Evolutionary conservation across 495 filamentous ascomycete genomes (phyloP).

Genomic region (Penicillium subrubescens): DNA sequence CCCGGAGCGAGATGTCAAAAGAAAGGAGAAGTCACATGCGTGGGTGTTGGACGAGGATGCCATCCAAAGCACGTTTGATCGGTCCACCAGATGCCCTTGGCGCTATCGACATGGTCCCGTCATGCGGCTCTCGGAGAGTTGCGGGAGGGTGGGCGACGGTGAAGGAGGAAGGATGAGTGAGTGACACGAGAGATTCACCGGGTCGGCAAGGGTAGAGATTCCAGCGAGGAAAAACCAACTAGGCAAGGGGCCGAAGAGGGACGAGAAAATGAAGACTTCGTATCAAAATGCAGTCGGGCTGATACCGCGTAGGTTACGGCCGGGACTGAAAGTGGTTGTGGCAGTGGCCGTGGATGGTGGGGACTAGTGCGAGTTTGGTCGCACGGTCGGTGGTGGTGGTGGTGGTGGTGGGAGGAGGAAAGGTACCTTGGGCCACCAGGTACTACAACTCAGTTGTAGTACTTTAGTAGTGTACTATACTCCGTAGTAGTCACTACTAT

Average conservation of each 20-base stretch:
- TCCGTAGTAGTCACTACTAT: background rate
- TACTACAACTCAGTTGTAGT: background rate
- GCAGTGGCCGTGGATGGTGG: background rate
- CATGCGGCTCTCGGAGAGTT: conserved; percentile 1
- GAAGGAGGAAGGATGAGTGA: background rate
- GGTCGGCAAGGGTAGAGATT: conserved; percentile 5
- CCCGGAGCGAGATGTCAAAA: conserved; percentile 4
- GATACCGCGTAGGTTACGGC: conserved; percentile 1
- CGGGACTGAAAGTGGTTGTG: conserved; percentile 5
- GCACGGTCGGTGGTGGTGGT: background rate
- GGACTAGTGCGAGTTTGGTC: background rate
- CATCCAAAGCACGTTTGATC: conserved; percentile 13
- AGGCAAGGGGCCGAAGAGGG: background rate
- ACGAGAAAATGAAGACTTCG: background rate
- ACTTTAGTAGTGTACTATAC: background rate
- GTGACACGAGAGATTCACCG: background rate
- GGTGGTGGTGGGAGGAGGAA: background rate
- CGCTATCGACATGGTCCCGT: conserved; percentile 28
- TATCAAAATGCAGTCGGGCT: conserved; percentile 12
- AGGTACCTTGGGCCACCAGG: background rate
- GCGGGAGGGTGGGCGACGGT: background rate
- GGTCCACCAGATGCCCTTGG: conserved; percentile 16
- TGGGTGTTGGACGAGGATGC: conserved; percentile 8
- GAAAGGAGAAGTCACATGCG: conserved; percentile 24
- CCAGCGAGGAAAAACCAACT: background rate